A percentile compares a stretch with the other conserved stretches of the same genome.
Conservation (phyloP, 2,329 filamentous ascomycete genomes). For the Fusarium sp. region DNA sequence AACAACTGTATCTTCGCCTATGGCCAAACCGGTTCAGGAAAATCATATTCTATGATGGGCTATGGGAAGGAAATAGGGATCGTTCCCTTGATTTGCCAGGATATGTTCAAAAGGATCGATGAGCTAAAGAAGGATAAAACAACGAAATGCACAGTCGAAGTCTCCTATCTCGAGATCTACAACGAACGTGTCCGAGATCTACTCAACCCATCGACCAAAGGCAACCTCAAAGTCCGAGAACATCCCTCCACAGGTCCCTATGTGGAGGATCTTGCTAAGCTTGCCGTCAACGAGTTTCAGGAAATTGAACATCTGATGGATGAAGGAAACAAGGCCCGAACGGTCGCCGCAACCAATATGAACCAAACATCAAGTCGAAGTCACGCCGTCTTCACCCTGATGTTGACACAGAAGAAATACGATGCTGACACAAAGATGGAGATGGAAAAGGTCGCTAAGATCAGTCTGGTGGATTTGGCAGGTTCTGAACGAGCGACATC, state of each 20-base stretch:
- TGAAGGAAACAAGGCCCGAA: slow-evolving; percentile 98
- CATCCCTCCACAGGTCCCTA: slow-evolving; percentile 98
- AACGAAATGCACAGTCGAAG: slow-evolving; percentile 90
- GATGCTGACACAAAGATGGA: slow-evolving; percentile 96
- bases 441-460: slow-evolving; percentile 97
- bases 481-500: slow-evolving; percentile 98
- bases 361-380: slow-evolving; percentile 99
- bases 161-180: slow-evolving; percentile 99
- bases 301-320: slow-evolving; percentile 99
- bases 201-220: slow-evolving; percentile 93
- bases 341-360: slow-evolving; percentile 99
- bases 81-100: slow-evolving; percentile 95
- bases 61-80: slow-evolving; percentile 96
- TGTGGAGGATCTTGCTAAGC: slow-evolving; percentile 95
- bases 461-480: slow-evolving; percentile 96
- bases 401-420: slow-evolving; percentile 91
- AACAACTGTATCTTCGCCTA: slow-evolving; percentile 99
- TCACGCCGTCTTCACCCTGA: slow-evolving; percentile 97
- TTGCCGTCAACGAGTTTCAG: slow-evolving; percentile 90
- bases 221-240: slow-evolving; percentile 96
- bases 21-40: slow-evolving; percentile 97
- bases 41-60: slow-evolving; percentile 99
- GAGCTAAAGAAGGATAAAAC: slow-evolving; percentile 77
- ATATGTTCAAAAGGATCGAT: slow-evolving; percentile 93
- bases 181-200: slow-evolving; percentile 97